Conservation (phyloP, 495 filamentous ascomycete species). For the Podospora sp. region DNA sequence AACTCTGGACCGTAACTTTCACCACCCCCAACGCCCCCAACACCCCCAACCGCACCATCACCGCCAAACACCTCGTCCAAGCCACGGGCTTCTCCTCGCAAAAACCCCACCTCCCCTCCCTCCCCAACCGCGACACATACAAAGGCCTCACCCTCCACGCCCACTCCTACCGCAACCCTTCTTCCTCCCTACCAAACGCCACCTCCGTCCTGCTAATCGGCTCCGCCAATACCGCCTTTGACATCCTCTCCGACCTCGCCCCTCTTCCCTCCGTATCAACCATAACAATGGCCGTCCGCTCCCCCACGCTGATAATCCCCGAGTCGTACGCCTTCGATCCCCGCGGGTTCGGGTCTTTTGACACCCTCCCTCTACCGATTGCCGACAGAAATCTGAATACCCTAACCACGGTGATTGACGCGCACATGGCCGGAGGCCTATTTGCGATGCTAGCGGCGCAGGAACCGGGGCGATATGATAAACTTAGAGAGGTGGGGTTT, state of each 20-base stretch:
- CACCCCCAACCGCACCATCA: slow-evolving; percentile 10
- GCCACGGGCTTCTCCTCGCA: slow-evolving; percentile 36
- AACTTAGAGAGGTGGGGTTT: slow-evolving; percentile 34
- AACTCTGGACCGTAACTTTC: slow-evolving; percentile 30
- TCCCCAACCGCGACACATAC: slow-evolving; percentile 27
- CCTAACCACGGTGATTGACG: slow-evolving; percentile 25
- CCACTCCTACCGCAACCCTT: slow-evolving; percentile 25
- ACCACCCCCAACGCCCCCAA: not conserved
- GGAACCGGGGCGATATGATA: slow-evolving; percentile 34
- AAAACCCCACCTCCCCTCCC: slow-evolving; percentile 30
- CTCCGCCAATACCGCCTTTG: slow-evolving; percentile 44
- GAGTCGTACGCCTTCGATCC: slow-evolving; percentile 25
- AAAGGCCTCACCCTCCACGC: slow-evolving; percentile 36
- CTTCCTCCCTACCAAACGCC: slow-evolving; percentile 16
- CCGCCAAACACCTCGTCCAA: slow-evolving; percentile 37
- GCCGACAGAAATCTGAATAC: slow-evolving; percentile 31
- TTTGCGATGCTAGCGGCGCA: slow-evolving; percentile 23
- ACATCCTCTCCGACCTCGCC: slow-evolving; percentile 37
- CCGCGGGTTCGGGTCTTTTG: slow-evolving; percentile 28
- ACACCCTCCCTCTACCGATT: slow-evolving; percentile 18
- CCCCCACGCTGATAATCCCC: slow-evolving; percentile 42
- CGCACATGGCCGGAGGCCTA: slow-evolving; percentile 19
- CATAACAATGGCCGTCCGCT: slow-evolving; percentile 37
- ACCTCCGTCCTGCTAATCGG: slow-evolving; percentile 42
- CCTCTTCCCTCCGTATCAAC: slow-evolving; percentile 18